phyloP scores from a whole-genome alignment of 495 filamentous ascomycete genomes.

The Podospora pseudopauciseta region DNA sequence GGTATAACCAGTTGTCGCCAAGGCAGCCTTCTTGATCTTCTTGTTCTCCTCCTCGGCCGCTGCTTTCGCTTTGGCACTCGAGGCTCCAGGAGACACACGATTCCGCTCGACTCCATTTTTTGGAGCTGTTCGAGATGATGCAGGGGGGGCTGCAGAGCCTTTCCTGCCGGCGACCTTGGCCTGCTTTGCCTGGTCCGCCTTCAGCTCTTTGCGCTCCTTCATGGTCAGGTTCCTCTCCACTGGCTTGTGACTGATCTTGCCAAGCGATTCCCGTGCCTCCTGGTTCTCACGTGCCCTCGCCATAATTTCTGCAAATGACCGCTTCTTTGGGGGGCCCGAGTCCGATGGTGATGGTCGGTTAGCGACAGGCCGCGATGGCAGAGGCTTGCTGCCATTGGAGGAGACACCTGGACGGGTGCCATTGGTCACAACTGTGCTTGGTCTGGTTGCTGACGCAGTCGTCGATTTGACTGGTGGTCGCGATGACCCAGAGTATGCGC shows the following conservation, averaged over 20 bases:
- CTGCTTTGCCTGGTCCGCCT: constrained; percentile 31
- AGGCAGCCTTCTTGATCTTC: constrained; percentile 55
- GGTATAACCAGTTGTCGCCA: constrained; percentile 55
- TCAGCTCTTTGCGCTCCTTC: constrained; percentile 46
- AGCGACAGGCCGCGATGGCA: background rate
- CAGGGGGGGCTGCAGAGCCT: constrained; percentile 16
- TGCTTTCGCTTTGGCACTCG: constrained; percentile 20
- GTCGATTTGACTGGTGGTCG: constrained; percentile 9
- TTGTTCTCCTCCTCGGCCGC: constrained; percentile 45
- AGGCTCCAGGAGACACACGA: constrained; percentile 13
- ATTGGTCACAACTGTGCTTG: background rate
- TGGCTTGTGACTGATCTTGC: constrained; percentile 56
- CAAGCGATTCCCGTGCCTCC: constrained; percentile 43
- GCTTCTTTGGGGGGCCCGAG: constrained; percentile 54
- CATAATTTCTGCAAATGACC: constrained; percentile 66
- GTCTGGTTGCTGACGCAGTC: constrained; percentile 20
- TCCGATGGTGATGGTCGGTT: constrained; percentile 22
- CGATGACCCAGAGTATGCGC: constrained; percentile 5
- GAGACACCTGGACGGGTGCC: background rate
- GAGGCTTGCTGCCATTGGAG: constrained; percentile 8
- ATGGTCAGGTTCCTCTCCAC: constrained; percentile 43
- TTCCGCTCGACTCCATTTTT: constrained; percentile 16
- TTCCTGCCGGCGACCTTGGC: constrained; percentile 18
- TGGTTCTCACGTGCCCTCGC: constrained; percentile 58
- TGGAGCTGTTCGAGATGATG: constrained; percentile 21